These are phyloP conservation scores for Phytophthora hybrid DNA, from an alignment of 352 stramenopile genomes.

Conservation along the genomic window DNA sequence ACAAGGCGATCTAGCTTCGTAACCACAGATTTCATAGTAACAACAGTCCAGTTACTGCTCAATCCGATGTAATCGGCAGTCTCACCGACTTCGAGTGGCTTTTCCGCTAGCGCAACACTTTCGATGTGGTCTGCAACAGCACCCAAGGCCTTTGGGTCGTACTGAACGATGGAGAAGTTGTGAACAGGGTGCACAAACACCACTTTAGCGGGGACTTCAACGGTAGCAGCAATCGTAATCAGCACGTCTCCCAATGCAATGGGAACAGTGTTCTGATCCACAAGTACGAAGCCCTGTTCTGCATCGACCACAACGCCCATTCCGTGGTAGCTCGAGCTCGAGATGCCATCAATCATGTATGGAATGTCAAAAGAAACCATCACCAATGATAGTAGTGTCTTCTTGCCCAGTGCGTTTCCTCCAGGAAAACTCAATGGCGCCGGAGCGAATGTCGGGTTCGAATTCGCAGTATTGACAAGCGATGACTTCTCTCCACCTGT, in stretches of 20 bases:
- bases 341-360: constrained; percentile 93
- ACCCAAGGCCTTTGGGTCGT: constrained; percentile 80
- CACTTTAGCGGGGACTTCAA: constrained; percentile 88
- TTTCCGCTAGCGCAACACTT: constrained; percentile 67
- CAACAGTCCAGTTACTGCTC: constrained; percentile 88
- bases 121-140: constrained; percentile 68
- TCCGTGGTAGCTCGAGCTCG: constrained; percentile 89
- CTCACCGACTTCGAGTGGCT: constrained; percentile 76
- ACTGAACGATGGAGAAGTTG: constrained; percentile 93
- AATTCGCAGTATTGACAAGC: constrained; percentile 34
- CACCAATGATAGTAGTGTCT: constrained; percentile 82
- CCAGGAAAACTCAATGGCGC: constrained; percentile 77
- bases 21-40: constrained; percentile 88
- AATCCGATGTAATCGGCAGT: constrained; percentile 85
- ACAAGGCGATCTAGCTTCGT: constrained; percentile 88
- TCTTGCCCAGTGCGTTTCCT: constrained; percentile 70
- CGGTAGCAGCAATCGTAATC: constrained; percentile 89
- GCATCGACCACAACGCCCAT: constrained; percentile 91
- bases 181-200: constrained; percentile 94
- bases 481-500: constrained; percentile 33
- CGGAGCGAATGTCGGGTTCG: constrained; percentile 62
- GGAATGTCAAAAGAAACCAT: constrained; percentile 94
- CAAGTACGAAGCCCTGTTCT: constrained; percentile 86
- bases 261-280: constrained; percentile 93
- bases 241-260: constrained; percentile 88